Evolutionary conservation across 805 yeast genomes (phyloP).

Genomic region (Hanseniaspora osmophila): DNA sequence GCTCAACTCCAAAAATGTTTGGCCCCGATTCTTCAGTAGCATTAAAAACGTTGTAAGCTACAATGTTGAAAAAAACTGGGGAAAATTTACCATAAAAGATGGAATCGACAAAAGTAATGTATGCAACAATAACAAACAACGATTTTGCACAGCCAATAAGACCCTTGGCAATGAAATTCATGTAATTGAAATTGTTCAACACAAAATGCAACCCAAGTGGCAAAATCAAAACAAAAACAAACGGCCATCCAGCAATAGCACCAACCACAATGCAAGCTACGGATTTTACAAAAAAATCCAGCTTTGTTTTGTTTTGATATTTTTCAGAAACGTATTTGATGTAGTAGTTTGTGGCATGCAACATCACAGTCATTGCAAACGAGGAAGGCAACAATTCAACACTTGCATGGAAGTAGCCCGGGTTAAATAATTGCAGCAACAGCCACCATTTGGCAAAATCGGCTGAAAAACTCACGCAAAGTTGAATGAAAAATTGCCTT

Average conservation of each 20-base stretch:
- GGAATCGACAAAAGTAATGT: slow-evolving; percentile 34
- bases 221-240: slow-evolving; percentile 46
- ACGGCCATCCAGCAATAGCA: slow-evolving; percentile 87
- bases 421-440: slow-evolving; percentile 43
- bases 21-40: slow-evolving; percentile 66
- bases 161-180: slow-evolving; percentile 14
- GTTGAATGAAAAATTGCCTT: slow-evolving; percentile 30
- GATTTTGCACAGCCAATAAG: slow-evolving; percentile 9
- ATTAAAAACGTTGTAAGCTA: slow-evolving; percentile 62
- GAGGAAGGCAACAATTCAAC: slow-evolving; percentile 77
- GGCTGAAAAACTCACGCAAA: slow-evolving; percentile 18
- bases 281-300: slow-evolving; percentile 14
- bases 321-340: slow-evolving; percentile 11
- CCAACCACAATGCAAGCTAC: slow-evolving; percentile 33
- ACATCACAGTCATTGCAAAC: slow-evolving; percentile 43
- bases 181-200: slow-evolving; percentile 6
- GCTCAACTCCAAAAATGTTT: slow-evolving; percentile 79
- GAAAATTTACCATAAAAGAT: slow-evolving; percentile 43
- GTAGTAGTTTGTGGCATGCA: slow-evolving; percentile 19
- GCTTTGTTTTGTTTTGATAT: slow-evolving; percentile 12
- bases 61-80: slow-evolving; percentile 71
- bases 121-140: slow-evolving; percentile 12
- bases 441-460: slow-evolving; percentile 41
- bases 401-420: slow-evolving; percentile 84
- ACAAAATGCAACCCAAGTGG: slow-evolving; percentile 39